A percentile compares a stretch with the other conserved stretches of the same genome.
phyloP scores from a whole-genome alignment of 148 eudicot species.

The Fagopyrum esculentum region DNA sequence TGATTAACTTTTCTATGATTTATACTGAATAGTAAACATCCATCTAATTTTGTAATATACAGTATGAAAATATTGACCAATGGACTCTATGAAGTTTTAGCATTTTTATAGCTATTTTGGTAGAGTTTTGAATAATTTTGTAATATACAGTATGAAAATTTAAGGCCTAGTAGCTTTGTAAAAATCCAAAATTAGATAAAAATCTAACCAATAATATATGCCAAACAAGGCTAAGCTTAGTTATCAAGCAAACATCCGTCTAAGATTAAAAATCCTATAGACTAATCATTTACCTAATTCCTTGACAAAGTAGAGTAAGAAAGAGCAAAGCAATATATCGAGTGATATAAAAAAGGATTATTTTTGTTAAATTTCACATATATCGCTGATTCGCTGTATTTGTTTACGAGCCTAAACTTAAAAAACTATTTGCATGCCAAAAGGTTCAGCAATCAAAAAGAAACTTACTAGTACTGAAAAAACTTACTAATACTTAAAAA shows the following conservation, averaged over 20 bases:
- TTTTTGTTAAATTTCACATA: background rate
- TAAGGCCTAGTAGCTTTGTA: too few species aligned
- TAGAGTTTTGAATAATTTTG: too few species aligned
- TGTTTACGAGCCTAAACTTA: background rate
- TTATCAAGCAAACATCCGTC: too few species aligned
- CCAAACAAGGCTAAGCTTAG: too few species aligned
- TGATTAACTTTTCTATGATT: background rate
- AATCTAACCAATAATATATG: too few species aligned
- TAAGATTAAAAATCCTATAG: too few species aligned
- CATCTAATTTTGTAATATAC: too few species aligned
- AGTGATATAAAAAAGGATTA: background rate
- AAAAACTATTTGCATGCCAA: constrained; percentile 3
- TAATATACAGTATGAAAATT: too few species aligned
- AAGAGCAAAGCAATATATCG: background rate
- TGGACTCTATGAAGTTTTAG: too few species aligned
- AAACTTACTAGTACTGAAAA: background rate
- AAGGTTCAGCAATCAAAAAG: background rate
- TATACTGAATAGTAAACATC: background rate
- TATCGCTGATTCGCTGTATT: background rate
- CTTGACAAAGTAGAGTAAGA: background rate
- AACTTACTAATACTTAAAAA: constrained; percentile 12
- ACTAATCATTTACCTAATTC: background rate
- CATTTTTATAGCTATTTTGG: too few species aligned
- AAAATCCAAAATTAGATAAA: too few species aligned
- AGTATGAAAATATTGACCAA: too few species aligned